Evolutionary conservation across 768 basidiomycete species (phyloP), one percentile per base, ranked within the genome.

Genomic region (Boletus speciosus): DNA sequence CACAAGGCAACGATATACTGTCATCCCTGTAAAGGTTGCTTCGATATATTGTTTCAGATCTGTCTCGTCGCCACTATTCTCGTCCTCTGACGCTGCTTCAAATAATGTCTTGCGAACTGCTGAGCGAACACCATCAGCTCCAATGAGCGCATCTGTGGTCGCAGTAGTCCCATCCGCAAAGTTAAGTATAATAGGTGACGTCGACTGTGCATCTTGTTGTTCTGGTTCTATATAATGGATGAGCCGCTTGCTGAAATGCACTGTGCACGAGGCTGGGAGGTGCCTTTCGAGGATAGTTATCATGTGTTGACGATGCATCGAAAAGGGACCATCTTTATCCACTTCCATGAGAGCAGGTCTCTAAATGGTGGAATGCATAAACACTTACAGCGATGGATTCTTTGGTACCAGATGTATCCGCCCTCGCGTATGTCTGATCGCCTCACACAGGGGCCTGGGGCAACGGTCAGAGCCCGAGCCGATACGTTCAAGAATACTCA

Each of bases 41-140:
- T 68, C 52, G 0, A 61, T 47, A 8, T 54, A 58, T 16, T 63
- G 54, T 23, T 15, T 49, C 9, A 61, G 16, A 27, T 65, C 45
- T 1, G 27, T 9, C 8, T 37, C 9, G 37, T 35, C 38, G 10
- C 0, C 7, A 4, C 31, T 4, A 1, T 29, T 12, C 1, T 10
- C 6, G 1, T 46, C 6, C 1, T 51, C 53, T n/a, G 55, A 59
- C 4, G 57, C 64, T 39, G 31, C 23, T 46, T 58, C 63, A 19
- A 67, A 61, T 54, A 71, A 59, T 0, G 49, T 51, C 31, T 56
- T 62, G 31, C 70, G 71, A 23, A 67, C 62, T 2, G 49, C 46
- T 1, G 66, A 70, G 19, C 62, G 68, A 23, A 80, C 68, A 5
- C 79, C 79, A 55, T 79, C 78, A 39, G 76, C 76, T 4, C 77